A percentile compares a stretch with the other conserved stretches of the same genome.
These are phyloP conservation scores for Neonectria ditissima DNA, from an alignment of 2,329 filamentous ascomycete genomes.

Conservation along the genomic window DNA sequence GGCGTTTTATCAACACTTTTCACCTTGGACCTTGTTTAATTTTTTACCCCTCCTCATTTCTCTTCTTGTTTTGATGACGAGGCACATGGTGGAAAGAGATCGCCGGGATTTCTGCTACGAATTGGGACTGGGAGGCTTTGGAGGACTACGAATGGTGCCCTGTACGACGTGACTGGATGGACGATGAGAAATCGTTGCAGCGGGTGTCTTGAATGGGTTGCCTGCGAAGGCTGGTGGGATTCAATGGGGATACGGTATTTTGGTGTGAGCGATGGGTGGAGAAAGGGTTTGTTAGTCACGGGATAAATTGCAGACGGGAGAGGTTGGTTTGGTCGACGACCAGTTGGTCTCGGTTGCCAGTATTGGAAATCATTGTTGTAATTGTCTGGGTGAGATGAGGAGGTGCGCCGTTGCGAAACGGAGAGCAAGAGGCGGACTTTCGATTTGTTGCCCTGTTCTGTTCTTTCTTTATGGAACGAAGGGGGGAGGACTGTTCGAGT, in stretches of 20 bases:
- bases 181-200: conserved; percentile 31
- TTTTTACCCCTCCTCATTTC: conserved; percentile 27
- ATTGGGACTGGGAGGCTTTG: conserved; percentile 37
- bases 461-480: conserved; percentile 27
- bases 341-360: conserved; percentile 13
- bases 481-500: conserved; percentile 40
- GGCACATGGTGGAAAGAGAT: conserved; percentile 30
- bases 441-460: conserved; percentile 35
- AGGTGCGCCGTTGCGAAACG: conserved; percentile 31
- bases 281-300: conserved; percentile 18
- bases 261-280: conserved; percentile 14
- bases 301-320: conserved; percentile 31
- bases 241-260: conserved; percentile 22
- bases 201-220: conserved; percentile 16
- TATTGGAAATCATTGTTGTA: conserved; percentile 31
- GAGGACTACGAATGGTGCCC: conserved; percentile 29
- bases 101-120: conserved; percentile 32
- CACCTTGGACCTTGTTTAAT: conserved; percentile 43
- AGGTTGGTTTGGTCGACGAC: conserved; percentile 16
- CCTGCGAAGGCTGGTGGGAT: conserved; percentile 21
- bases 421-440: conserved; percentile 28
- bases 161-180: conserved; percentile 31
- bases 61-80: conserved; percentile 32
- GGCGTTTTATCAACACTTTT: conserved; percentile 35
- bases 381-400: conserved; percentile 36